Evolutionary conservation across 202 grass and related monocot species (phyloP).

Genomic region (Panicum hallii): DNA sequence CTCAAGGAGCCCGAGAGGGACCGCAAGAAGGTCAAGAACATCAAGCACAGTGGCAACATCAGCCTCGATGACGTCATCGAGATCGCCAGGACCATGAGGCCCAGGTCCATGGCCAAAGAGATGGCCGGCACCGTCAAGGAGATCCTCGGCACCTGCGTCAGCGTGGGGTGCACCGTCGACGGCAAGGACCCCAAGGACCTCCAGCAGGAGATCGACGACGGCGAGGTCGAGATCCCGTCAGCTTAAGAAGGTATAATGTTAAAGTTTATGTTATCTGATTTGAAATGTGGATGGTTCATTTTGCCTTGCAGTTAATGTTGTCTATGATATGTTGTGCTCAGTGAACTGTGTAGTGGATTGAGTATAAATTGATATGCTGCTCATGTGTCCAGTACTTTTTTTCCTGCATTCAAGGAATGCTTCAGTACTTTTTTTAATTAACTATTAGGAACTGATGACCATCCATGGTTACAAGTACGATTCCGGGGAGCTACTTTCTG

Average conservation of each 20-base stretch:
- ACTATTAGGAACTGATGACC: not conserved
- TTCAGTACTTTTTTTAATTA: not conserved
- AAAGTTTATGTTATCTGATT: not conserved
- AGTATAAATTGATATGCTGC: too few species aligned
- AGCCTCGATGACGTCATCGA: conserved; percentile 83
- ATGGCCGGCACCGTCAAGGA: conserved; percentile 77
- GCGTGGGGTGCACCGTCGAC: conserved; percentile 84
- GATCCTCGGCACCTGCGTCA: conserved; percentile 90
- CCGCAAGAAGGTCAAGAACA: conserved; percentile 87
- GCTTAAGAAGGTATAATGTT: conserved; percentile 44
- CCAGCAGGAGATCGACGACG: conserved; percentile 73
- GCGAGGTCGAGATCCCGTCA: conserved; percentile 75
- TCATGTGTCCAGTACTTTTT: too few species aligned
- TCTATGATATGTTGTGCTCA: not conserved
- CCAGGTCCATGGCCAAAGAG: conserved; percentile 87
- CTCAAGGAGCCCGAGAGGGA: conserved; percentile 93
- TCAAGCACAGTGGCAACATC: conserved; percentile 89
- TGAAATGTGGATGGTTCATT: not conserved
- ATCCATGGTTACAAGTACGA: not conserved
- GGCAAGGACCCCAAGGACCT: conserved; percentile 90
- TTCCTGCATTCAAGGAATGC: not conserved
- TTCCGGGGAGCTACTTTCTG: not conserved
- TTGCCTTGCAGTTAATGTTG: not conserved
- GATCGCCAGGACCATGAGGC: conserved; percentile 70
- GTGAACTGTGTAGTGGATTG: too few species aligned